Evolutionary conservation across 129 eudicot species (phyloP).

Genomic region (Arctium lappa): DNA sequence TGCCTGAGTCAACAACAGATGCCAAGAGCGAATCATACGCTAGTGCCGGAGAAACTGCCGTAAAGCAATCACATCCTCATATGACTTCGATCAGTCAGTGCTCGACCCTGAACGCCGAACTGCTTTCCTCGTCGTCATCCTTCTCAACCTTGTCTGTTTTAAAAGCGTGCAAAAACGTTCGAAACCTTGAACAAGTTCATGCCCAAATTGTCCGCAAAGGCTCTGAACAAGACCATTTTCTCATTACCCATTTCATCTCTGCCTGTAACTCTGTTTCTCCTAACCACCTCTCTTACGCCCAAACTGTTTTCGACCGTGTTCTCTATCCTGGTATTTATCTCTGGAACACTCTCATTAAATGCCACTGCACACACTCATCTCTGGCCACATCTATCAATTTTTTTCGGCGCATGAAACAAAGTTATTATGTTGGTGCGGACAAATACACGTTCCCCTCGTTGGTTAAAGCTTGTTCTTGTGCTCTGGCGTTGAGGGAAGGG

Average conservation of each 20-base stretch:
- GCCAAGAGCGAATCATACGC: conserved; percentile 7
- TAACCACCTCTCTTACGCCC: conserved; percentile 31
- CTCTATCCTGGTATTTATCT: conserved; percentile 51
- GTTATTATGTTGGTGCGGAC: conserved; percentile 36
- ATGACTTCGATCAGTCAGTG: conserved; percentile 1
- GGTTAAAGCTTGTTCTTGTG: conserved; percentile 50
- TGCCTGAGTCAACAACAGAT: conserved; percentile 17
- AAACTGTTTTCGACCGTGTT: conserved; percentile 50
- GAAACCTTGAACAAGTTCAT: conserved; percentile 55
- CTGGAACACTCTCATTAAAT: conserved; percentile 53
- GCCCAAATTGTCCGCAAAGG: conserved; percentile 57
- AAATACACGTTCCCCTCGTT: conserved; percentile 55
- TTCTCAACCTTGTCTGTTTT: conserved; percentile 29
- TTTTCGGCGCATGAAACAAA: conserved; percentile 38
- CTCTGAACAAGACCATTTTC: conserved; percentile 54
- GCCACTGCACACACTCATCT: conserved; percentile 26
- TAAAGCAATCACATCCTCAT: not conserved
- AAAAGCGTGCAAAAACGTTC: conserved; percentile 46
- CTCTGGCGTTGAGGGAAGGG: conserved; percentile 44
- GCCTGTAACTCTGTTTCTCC: conserved; percentile 20
- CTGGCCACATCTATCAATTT: conserved; percentile 21
- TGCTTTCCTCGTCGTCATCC: not conserved
- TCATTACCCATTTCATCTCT: conserved; percentile 46
- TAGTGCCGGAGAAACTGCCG: not conserved
- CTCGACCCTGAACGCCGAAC: not conserved